phyloP scores from a whole-genome alignment of 345 rosid species.

The Pugionium dolabratum region DNA sequence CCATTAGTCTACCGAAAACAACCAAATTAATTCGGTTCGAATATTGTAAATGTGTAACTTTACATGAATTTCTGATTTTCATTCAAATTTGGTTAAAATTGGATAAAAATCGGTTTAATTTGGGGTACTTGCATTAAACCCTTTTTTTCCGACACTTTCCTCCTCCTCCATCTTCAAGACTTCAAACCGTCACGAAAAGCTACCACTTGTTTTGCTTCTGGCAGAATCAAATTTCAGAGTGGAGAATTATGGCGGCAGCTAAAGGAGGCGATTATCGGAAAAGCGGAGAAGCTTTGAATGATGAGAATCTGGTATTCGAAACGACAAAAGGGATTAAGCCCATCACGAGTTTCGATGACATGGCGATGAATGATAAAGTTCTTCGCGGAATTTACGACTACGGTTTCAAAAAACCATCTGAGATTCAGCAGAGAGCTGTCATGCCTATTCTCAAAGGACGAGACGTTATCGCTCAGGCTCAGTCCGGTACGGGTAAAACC shows the following conservation, averaged over 20 bases:
- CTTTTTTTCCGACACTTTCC: neutral
- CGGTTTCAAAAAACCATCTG: slow-evolving; percentile 92
- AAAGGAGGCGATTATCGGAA: slow-evolving; percentile 14
- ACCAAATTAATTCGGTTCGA: no score
- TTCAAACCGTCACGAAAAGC: no score
- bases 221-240: neutral
- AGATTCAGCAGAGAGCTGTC: slow-evolving; percentile 90
- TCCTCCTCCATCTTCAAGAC: neutral
- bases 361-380: slow-evolving; percentile 74
- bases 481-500: slow-evolving; percentile 97
- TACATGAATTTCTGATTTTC: no score
- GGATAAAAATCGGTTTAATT: no score
- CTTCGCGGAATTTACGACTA: slow-evolving; percentile 86
- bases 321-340: slow-evolving; percentile 89
- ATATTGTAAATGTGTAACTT: no score
- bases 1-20: no score
- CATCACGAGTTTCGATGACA: slow-evolving; percentile 69
- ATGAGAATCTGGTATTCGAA: slow-evolving; percentile 70
- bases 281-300: slow-evolving; percentile 42
- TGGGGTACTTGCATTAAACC: no score
- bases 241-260: slow-evolving; percentile 15
- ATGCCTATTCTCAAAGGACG: slow-evolving; percentile 87
- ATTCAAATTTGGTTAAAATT: no score
- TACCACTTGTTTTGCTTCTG: slow-evolving; percentile 1
- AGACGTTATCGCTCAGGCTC: slow-evolving; percentile 97